Base-by-base conservation (phyloP, 225 moss, liverwort and hornwort genomes). In the Polytrichum formosum region DNA sequence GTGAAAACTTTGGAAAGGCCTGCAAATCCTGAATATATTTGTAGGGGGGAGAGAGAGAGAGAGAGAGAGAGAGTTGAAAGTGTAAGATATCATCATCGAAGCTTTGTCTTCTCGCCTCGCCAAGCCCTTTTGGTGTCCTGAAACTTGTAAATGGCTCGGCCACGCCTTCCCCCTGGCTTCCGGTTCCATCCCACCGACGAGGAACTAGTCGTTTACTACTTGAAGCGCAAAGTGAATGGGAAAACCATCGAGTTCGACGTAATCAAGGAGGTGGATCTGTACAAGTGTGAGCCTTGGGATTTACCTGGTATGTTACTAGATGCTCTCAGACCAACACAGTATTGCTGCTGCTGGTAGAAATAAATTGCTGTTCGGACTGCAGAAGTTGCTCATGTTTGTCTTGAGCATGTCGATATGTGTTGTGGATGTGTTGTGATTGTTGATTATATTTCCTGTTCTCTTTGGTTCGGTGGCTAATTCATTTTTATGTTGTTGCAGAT, bases 201-300 rank as follows among this genome's bases (percentile, higher is more conserved):
- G 66, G 95, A 96, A 73, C 68, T 93, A 53, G 84, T 93, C 0
- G 93, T 79, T 2, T 96, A 76, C 70, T 96, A 96, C 22, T 76
- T 96, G 73, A 88, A 82, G 80, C 81, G 90, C 62, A 93, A 91
- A 73, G 86, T 96, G 7, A 79, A 76, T n/a, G 83, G 90, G 5
- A 63, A 78, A 6, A 16, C 16, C 5, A 80, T 88, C 53, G 88
- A 85, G 53, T 80, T 83, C 61, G 80, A 91, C 7, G 85, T 93
- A 0, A 91, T 96, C 55, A 61, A 70, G 0, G 91, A 77, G 46
- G 87, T 93, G 56, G 95, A 96, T 62, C 64, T 96, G 0, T 96
- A 93, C 82, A 96, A 92, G 72, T 85, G 86, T 56, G 95, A 96
- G 67, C 95, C 95, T 0, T 93, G 93, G 95, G 95, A 96, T 55